Evolutionary conservation across 495 filamentous ascomycete species (phyloP), one percentile per base, ranked within the genome.

Genomic region (Trichoderma parareesei): DNA sequence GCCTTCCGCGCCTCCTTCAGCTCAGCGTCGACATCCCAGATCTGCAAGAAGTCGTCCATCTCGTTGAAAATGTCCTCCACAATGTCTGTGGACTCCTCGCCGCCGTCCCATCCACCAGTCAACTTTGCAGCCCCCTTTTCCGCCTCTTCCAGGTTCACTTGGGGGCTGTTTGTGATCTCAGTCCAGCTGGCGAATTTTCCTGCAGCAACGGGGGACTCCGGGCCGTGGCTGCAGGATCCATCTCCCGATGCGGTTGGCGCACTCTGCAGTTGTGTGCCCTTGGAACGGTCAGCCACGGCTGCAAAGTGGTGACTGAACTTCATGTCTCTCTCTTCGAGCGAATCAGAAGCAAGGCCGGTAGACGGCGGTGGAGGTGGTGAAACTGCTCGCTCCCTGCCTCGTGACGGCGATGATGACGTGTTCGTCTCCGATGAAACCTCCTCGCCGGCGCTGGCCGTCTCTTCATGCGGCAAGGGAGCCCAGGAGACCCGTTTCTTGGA

Each of bases 51-150:
- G 6, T 80, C 74, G 60, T 73, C 70, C 14, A 81, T 60, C 63
- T 81, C 76, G 11, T 74, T 68, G 67, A 81, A 63, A 0, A 81
- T 77, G 3, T 68, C 76, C 0, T 69, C 73, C 20, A 81, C 79
- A 57, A 79, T 75, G 49, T 81, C 79, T 0, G 68, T 68, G 7
- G 20, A 68, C 16, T 69, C 60, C 55, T 66, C 69, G 20, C 71
- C 71, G 10, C 69, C 40, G 40, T 64, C 60, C 53, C 53, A 57
- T 27, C 20, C 27, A 13, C 20, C 13, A 43, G 37, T 16, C 0
- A 40, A 11, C 40, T 57, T 66, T 38, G 40, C 67, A 71, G 69
- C 70, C 0, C 69, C 66, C 11, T 37, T 57, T 27, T 57, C 11
- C 53, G 35, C 18, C 8, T 4, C 27, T 27, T 57, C 8, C 9